phyloP scores from a whole-genome alignment of 768 basidiomycete species.

The Candolleomyces efflorescens region DNA sequence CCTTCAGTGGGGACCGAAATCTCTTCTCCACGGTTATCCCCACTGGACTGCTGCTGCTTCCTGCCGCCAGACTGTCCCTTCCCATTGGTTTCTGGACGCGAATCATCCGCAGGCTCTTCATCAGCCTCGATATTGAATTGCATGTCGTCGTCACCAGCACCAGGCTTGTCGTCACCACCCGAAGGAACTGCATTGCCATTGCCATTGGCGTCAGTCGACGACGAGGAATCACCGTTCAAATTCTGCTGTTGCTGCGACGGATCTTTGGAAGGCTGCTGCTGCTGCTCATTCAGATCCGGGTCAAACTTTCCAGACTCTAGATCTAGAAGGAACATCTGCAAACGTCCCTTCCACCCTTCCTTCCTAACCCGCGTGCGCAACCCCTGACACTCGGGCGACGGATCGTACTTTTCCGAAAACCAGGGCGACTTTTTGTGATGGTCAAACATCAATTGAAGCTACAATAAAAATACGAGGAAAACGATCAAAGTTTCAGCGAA shows the following conservation, averaged over 20 bases:
- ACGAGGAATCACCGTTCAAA: constrained; percentile 36
- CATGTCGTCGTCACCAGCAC: constrained; percentile 62
- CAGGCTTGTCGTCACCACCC: constrained; percentile 32
- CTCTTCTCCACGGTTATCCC: constrained; percentile 62
- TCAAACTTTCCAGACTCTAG: constrained; percentile 86
- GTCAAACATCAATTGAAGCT: constrained; percentile 96
- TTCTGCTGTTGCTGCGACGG: constrained; percentile 27
- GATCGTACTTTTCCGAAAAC: constrained; percentile 96
- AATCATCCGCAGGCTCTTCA: constrained; percentile 65
- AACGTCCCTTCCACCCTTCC: constrained; percentile 78
- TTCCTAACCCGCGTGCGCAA: constrained; percentile 77
- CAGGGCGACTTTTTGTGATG: constrained; percentile 94
- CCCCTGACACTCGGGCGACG: constrained; percentile 60
- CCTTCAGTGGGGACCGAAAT: constrained; percentile 69
- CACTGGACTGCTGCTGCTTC: neutral
- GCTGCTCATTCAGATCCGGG: constrained; percentile 59
- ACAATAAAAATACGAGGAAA: constrained; percentile 37
- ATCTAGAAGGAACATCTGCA: constrained; percentile 71
- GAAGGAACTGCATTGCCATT: constrained; percentile 19
- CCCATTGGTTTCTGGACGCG: constrained; percentile 54
- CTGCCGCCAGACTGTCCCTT: constrained; percentile 41
- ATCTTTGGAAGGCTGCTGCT: neutral
- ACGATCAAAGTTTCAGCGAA: constrained; percentile 25
- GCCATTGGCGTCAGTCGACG: constrained; percentile 35
- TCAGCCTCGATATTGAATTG: constrained; percentile 69